Evolutionary conservation across 2,329 filamentous ascomycete genomes (phyloP).

Genomic region (Colletotrichum sp.): DNA sequence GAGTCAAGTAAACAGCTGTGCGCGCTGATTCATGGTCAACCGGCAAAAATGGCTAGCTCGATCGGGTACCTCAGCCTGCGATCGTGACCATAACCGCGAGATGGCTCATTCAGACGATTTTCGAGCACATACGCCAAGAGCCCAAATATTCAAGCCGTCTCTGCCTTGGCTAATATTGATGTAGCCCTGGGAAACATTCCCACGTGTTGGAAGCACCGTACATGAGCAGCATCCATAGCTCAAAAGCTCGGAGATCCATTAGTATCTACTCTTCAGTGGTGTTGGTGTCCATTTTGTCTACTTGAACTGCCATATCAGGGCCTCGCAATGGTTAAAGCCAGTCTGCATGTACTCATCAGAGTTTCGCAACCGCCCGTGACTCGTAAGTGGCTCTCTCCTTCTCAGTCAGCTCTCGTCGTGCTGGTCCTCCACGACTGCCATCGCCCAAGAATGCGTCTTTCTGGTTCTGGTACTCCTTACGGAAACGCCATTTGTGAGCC

Average conservation of each 20-base stretch:
- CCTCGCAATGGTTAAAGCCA: not conserved
- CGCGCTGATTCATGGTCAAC: not conserved
- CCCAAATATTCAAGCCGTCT: rapidly evolving
- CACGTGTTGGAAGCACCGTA: not conserved
- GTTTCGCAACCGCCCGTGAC: not conserved
- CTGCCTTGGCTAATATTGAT: not conserved
- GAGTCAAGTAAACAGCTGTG: not conserved
- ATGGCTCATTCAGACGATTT: not conserved
- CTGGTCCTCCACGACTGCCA: conserved; percentile 33
- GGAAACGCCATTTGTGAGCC: conserved; percentile 34
- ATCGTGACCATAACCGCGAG: not conserved
- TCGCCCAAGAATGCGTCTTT: conserved; percentile 27
- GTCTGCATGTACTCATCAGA: not conserved
- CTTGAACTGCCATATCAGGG: not conserved
- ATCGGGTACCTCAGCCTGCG: not conserved
- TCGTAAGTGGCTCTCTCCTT: not conserved
- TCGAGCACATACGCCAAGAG: rapidly evolving
- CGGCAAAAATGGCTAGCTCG: not conserved
- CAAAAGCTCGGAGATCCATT: not conserved
- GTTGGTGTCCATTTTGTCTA: not conserved
- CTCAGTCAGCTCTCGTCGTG: not conserved
- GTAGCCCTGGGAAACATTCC: not conserved
- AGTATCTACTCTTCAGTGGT: not conserved
- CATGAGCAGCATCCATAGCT: not conserved
- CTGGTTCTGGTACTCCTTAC: not conserved